phyloP scores from a whole-genome alignment of 495 filamentous ascomycete genomes.

The Usnea hakonensis region DNA sequence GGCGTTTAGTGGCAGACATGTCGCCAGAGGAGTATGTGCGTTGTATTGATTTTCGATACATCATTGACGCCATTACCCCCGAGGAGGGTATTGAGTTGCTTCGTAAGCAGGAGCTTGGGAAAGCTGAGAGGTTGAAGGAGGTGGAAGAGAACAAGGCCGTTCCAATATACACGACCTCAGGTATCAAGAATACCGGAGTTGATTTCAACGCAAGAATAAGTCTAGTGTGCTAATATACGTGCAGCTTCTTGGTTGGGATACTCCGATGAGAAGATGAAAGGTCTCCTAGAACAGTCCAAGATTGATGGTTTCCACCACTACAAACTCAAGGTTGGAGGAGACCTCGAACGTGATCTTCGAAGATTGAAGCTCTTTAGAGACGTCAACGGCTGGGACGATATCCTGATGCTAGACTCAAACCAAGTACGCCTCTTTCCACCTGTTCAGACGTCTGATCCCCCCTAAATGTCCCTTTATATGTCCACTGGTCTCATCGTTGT shows the following conservation, averaged over 20 bases:
- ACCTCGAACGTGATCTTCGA: not conserved
- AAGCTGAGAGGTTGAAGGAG: not conserved
- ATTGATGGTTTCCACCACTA: not conserved
- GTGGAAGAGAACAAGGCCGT: not conserved
- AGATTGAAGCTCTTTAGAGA: not conserved
- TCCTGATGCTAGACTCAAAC: not conserved
- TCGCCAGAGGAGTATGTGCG: not conserved
- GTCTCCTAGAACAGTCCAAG: not conserved
- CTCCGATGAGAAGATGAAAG: not conserved
- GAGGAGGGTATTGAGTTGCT: not conserved
- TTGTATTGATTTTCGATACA: not conserved
- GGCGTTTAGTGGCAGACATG: slow-evolving; percentile 56
- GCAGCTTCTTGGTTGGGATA: not conserved
- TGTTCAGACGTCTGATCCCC: not conserved
- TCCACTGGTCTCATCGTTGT: not conserved
- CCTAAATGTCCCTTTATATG: not conserved
- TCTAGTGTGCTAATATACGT: not conserved
- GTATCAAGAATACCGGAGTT: not conserved
- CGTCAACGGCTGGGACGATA: not conserved
- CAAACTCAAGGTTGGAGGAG: not conserved
- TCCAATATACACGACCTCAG: not conserved
- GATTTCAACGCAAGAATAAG: not conserved
- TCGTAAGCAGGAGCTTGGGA: not conserved
- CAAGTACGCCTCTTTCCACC: not conserved
- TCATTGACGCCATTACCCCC: not conserved